phyloP scores from a whole-genome alignment of 192 early-diverging fungal species.

The Mortierella hygrophila region DNA sequence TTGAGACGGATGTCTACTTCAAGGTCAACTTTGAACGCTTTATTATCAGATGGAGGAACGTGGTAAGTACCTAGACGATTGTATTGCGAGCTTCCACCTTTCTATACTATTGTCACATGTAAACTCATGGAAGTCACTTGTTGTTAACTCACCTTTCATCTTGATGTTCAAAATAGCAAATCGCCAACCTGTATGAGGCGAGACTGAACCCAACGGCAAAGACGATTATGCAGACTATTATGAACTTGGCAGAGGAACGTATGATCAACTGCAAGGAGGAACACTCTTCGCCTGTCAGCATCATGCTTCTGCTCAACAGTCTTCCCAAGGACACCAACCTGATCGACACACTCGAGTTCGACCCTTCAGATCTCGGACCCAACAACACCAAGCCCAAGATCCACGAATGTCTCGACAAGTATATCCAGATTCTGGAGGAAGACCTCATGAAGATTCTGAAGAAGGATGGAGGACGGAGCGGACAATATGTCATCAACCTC shows the following conservation, averaged over 20 bases:
- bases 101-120: background rate
- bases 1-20: conserved; percentile 74
- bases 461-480: conserved; percentile 69
- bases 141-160: background rate
- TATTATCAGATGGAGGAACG: conserved; percentile 76
- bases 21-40: conserved; percentile 75
- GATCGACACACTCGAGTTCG: conserved; percentile 40
- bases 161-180: conserved; percentile 43
- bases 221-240: conserved; percentile 67
- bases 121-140: no score
- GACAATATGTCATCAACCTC: conserved; percentile 73
- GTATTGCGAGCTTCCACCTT: background rate
- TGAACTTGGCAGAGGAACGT: conserved; percentile 69
- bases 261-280: conserved; percentile 68
- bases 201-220: conserved; percentile 76
- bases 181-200: conserved; percentile 69
- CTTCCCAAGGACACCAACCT: conserved; percentile 37
- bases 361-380: conserved; percentile 26
- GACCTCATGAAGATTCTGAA: conserved; percentile 65
- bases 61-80: conserved; percentile 23
- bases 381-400: conserved; percentile 23
- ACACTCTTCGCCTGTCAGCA: conserved; percentile 25
- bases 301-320: conserved; percentile 16
- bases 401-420: conserved; percentile 63
- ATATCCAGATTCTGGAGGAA: conserved; percentile 72